A percentile compares a stretch with the other conserved stretches of the same genome.
Conservation (phyloP, 345 rosid species). For the Heritiera fomes region DNA sequence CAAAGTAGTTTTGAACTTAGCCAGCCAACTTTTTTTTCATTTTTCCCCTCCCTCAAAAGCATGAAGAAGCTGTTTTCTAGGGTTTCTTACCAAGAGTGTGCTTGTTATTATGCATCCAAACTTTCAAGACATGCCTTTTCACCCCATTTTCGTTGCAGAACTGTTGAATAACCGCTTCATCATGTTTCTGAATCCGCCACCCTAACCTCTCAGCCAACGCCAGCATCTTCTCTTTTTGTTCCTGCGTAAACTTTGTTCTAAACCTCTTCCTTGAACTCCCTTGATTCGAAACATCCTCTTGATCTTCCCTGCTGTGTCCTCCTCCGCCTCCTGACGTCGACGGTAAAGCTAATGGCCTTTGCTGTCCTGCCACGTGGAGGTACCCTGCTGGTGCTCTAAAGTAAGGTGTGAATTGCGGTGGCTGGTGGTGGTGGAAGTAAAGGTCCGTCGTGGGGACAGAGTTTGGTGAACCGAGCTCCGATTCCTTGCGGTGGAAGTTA, state of each 20-base stretch:
- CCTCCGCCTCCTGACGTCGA: constrained; percentile 49
- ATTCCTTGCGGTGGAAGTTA: constrained; percentile 80
- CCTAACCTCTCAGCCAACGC: constrained; percentile 70
- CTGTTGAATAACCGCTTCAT: constrained; percentile 61
- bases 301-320: constrained; percentile 44
- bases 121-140: constrained; percentile 75
- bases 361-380: constrained; percentile 40
- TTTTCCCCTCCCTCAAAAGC: no score
- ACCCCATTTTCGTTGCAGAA: constrained; percentile 68
- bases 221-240: constrained; percentile 79
- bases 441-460: constrained; percentile 23
- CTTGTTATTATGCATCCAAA: constrained; percentile 92
- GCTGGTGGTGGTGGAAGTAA: constrained; percentile 37
- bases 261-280: constrained; percentile 57
- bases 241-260: constrained; percentile 67
- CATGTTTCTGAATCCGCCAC: constrained; percentile 82
- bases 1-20: not conserved
- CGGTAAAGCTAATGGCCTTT: constrained; percentile 49
- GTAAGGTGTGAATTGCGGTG: constrained; percentile 52
- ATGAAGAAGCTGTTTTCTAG: constrained; percentile 35
- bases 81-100: constrained; percentile 86
- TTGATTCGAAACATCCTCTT: constrained; percentile 55
- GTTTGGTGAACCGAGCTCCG: constrained; percentile 14
- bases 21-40: not conserved
- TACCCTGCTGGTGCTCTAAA: constrained; percentile 59